phyloP scores from a whole-genome alignment of 345 rosid species.

The Eucalyptus sp. region DNA sequence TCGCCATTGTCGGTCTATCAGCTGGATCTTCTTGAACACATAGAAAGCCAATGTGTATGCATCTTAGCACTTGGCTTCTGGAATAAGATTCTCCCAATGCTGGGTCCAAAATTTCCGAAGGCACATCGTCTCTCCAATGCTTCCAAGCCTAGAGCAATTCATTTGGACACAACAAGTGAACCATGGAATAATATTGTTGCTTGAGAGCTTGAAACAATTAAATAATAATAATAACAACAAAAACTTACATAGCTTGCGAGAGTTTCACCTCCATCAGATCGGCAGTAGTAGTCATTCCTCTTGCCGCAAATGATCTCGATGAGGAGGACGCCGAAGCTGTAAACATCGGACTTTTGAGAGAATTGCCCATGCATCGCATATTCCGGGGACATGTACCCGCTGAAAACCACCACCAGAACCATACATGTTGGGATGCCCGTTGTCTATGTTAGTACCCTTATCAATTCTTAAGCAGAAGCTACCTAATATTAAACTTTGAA shows the following conservation, averaged over 20 bases:
- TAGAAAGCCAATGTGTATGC: not conserved
- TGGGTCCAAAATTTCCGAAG: not conserved
- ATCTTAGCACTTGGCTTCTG: not conserved
- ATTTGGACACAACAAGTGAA: not conserved
- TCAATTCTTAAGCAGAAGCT: not conserved
- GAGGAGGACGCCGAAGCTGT: slow-evolving; percentile 7
- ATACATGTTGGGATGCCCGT: no score
- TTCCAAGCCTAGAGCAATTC: not conserved
- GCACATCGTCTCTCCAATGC: not conserved
- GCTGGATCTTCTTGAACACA: not conserved
- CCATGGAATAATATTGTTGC: not conserved
- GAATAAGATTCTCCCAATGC: not conserved
- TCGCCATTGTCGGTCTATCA: not conserved
- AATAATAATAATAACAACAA: no score
- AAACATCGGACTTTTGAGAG: slow-evolving; percentile 28
- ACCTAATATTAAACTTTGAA: accelerated
- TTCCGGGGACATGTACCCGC: slow-evolving; percentile 40
- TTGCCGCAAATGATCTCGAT: slow-evolving; percentile 20
- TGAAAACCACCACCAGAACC: not conserved
- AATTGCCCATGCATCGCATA: slow-evolving; percentile 11
- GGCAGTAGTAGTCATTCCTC: slow-evolving; percentile 6
- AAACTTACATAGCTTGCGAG: not conserved
- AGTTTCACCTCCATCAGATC: not conserved
- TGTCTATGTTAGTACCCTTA: no score
- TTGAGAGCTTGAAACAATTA: not conserved